Evolutionary conservation across 257 asterid genomes (phyloP), one percentile per base, ranked within the genome.

Genomic region (Paulownia fortunei): DNA sequence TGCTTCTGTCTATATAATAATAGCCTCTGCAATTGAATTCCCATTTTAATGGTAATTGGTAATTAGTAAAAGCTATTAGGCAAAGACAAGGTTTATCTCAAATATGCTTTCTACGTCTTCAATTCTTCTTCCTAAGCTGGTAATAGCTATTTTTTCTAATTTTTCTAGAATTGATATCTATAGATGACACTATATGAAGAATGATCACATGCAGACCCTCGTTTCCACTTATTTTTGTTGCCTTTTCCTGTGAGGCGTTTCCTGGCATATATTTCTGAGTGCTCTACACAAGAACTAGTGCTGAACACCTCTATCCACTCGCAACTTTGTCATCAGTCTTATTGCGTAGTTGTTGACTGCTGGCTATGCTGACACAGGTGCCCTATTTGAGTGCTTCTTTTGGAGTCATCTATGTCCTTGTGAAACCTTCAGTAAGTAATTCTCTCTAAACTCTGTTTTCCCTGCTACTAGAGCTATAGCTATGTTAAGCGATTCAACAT

Each of bases 351-450:
- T 63, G 23, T 30, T 82, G 75, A 68, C 72, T 64, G 64, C 52
- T 42, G 23, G 62, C 68, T 56, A 63, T 77, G 77, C 77, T 9
- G 18, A 79, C 13, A 27, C 94, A 94, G 99, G 98, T 95, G 11
- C 92, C 99, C 3, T 95, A 95, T 81, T 47, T 95, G 18, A 87
- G 97, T 81, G 97, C 97, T 69, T 88, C 97, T 1, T 89, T 95
- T 60, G 98, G 99, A 80, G 94, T 95, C 63, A 76, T 95, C 80
- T 89, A 86, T 64, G 76, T 95, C 80, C 97, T 95, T n/a, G 97
- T 91, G 79, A 95, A 90, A 84, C 99, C 99, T 24, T 70, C 96
- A 61, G 99, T 95, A 80, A 89, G 99, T 89, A 49, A 37, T 78
- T 42, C 24, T 27, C 19, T n/a, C n/a, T 10, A 16, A 54, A 0